Conservation (phyloP, 495 filamentous ascomycete species). For the Thozetella sp. region DNA sequence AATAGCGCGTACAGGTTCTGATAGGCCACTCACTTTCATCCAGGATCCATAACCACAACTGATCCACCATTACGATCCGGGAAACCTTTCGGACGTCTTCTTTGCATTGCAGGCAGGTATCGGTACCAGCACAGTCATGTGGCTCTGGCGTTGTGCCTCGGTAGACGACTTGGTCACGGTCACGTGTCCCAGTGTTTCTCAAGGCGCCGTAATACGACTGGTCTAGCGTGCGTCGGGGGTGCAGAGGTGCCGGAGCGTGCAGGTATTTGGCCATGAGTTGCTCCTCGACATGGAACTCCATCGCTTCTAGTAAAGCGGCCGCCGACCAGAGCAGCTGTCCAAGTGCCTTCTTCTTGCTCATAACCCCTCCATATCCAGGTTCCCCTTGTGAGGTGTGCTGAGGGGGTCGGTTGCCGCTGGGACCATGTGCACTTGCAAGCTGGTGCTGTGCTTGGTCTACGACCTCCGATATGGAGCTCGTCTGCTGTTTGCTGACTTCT, state of each 20-base stretch:
- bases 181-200: slow-evolving; percentile 57
- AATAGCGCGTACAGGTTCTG: neutral
- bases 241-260: slow-evolving; percentile 55
- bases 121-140: neutral
- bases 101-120: neutral
- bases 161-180: slow-evolving; percentile 71
- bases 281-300: slow-evolving; percentile 52
- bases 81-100: slow-evolving; percentile 46
- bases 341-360: slow-evolving; percentile 26
- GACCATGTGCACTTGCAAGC: neutral
- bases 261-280: slow-evolving; percentile 62
- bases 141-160: slow-evolving; percentile 37
- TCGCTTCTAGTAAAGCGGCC: slow-evolving; percentile 36
- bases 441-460: slow-evolving; percentile 2
- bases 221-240: slow-evolving; percentile 70
- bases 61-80: slow-evolving; percentile 75
- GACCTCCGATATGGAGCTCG: slow-evolving; percentile 4
- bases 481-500: neutral
- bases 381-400: neutral
- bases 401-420: neutral
- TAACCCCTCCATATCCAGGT: slow-evolving; percentile 14
- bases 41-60: slow-evolving; percentile 76
- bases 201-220: slow-evolving; percentile 70
- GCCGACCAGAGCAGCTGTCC: slow-evolving; percentile 36
- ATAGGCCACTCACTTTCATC: slow-evolving; percentile 41